phyloP scores from a whole-genome alignment of 2,329 filamentous ascomycete genomes.

The Penicillium nordicum region DNA sequence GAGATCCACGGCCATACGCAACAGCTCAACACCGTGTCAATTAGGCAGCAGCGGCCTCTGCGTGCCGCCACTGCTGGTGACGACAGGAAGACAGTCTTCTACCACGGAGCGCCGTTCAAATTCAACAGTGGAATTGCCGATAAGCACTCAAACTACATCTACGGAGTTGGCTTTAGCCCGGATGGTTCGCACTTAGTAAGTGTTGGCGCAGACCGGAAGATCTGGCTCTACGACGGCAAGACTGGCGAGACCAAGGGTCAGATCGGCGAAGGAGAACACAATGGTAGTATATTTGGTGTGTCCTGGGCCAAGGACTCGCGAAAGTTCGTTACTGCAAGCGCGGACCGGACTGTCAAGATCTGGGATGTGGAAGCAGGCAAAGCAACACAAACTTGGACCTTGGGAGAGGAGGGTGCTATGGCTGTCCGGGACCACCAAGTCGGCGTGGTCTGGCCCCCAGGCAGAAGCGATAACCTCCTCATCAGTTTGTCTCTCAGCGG shows the following conservation, averaged over 20 bases:
- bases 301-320: conserved; percentile 87
- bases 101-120: conserved; percentile 92
- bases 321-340: conserved; percentile 83
- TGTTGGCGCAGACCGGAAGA: conserved; percentile 86
- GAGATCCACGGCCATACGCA: conserved; percentile 91
- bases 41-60: conserved; percentile 85
- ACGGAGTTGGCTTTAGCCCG: conserved; percentile 83
- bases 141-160: conserved; percentile 83
- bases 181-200: conserved; percentile 79
- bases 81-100: conserved; percentile 84
- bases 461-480: conserved; percentile 77
- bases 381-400: conserved; percentile 74
- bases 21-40: conserved; percentile 83
- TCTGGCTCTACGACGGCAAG: conserved; percentile 95
- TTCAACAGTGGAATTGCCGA: conserved; percentile 79
- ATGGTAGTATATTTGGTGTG: conserved; percentile 86
- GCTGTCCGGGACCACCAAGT: conserved; percentile 85
- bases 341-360: conserved; percentile 88
- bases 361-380: conserved; percentile 86
- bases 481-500: conserved; percentile 87
- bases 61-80: conserved; percentile 88
- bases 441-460: conserved; percentile 84
- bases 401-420: conserved; percentile 69
- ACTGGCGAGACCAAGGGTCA: conserved; percentile 77
- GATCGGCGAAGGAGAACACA: conserved; percentile 72